These are phyloP conservation scores for Elaeagnus macrophylla DNA, from an alignment of 306 rosid genomes.

Conservation along the genomic window DNA sequence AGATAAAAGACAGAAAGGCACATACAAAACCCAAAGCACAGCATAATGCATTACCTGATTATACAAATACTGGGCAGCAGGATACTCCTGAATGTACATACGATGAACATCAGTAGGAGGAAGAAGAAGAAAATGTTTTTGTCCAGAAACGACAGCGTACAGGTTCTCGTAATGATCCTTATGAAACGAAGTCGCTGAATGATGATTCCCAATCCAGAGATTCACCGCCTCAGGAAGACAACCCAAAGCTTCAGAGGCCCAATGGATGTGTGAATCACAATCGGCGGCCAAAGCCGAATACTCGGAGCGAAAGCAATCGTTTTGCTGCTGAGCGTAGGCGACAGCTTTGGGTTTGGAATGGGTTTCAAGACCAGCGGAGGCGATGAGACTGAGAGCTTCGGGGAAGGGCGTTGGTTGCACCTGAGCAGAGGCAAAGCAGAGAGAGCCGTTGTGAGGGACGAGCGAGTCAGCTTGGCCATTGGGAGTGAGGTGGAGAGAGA, in stretches of 20 bases:
- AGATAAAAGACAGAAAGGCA: neutral
- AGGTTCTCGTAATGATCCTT: conserved; percentile 85
- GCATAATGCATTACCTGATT: conserved; percentile 30
- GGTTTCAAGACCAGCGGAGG: neutral
- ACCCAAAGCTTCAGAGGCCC: conserved; percentile 68
- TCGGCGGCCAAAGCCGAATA: conserved; percentile 45
- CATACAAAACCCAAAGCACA: neutral
- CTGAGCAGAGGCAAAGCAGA: conserved; percentile 37
- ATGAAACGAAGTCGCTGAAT: conserved; percentile 57
- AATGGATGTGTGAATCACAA: conserved; percentile 47
- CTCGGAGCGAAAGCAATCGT: conserved; percentile 61
- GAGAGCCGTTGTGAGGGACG: conserved; percentile 14
- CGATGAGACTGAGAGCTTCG: conserved; percentile 28
- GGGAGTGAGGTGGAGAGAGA: conserved; percentile 81
- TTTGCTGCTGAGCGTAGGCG: conserved; percentile 77
- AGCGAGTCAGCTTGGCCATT: conserved; percentile 66
- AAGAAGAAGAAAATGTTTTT: conserved; percentile 61
- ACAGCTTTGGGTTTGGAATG: conserved; percentile 9
- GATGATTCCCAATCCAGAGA: conserved; percentile 64
- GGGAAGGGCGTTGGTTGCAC: conserved; percentile 22
- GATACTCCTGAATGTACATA: conserved; percentile 53
- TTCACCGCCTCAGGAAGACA: conserved; percentile 65
- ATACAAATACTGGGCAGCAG: conserved; percentile 49
- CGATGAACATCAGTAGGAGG: conserved; percentile 80
- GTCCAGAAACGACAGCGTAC: conserved; percentile 66